These are phyloP conservation scores for Neocatenulostroma microsporum DNA, from an alignment of 2,329 filamentous ascomycete genomes.

Conservation along the genomic window DNA sequence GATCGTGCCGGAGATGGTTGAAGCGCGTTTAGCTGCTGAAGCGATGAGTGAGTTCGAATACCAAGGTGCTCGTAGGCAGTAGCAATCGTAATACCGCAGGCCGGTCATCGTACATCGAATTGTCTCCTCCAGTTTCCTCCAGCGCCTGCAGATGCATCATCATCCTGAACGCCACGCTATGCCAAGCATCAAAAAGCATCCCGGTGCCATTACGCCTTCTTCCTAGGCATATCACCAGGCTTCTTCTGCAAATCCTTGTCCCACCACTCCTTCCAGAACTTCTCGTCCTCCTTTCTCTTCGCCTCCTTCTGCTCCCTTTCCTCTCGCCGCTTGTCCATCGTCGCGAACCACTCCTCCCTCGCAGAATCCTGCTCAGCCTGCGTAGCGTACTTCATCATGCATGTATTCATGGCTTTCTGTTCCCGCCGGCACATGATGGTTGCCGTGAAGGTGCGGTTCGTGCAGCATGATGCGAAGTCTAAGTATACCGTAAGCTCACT, in stretches of 20 bases:
- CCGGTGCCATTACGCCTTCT: background rate
- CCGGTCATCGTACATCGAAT: no score
- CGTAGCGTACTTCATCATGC: slow-evolving; percentile 83
- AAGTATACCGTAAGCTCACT: background rate
- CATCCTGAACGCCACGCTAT: slow-evolving; percentile 1
- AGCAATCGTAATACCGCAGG: background rate
- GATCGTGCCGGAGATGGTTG: slow-evolving; percentile 24
- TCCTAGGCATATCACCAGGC: slow-evolving; percentile 6
- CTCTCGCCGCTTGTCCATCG: slow-evolving; percentile 60
- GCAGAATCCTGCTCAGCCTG: slow-evolving; percentile 79
- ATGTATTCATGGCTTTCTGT: slow-evolving; percentile 82
- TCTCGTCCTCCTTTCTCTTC: slow-evolving; percentile 36
- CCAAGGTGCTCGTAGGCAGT: no score
- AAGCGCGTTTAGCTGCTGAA: no score
- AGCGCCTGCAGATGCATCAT: no score
- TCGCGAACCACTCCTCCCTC: slow-evolving; percentile 85
- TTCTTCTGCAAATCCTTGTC: slow-evolving; percentile 29
- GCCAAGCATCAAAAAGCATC: background rate
- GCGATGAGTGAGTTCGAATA: no score
- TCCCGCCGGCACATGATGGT: slow-evolving; percentile 77
- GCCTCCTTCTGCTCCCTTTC: slow-evolving; percentile 53
- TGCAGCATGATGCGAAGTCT: slow-evolving; percentile 90
- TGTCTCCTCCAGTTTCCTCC: no score
- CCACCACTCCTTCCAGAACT: slow-evolving; percentile 47
- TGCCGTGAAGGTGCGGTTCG: slow-evolving; percentile 76